Evolutionary conservation across 768 basidiomycete genomes (phyloP).

Genomic region (Amanita fuliginea): DNA sequence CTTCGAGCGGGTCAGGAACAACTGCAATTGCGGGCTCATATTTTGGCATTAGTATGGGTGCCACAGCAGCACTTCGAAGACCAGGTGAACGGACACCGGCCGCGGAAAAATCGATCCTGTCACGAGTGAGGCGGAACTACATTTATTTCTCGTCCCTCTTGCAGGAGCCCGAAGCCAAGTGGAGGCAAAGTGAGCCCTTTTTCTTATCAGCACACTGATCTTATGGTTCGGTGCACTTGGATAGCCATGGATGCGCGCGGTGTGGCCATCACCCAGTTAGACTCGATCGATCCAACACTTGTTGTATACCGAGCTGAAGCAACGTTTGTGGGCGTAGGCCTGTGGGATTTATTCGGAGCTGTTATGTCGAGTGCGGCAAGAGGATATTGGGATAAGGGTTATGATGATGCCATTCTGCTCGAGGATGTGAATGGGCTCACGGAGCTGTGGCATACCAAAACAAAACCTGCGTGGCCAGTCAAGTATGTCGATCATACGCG

Average conservation of each 20-base stretch:
- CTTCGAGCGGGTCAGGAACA: slow-evolving; percentile 11
- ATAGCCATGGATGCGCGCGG: slow-evolving; percentile 72
- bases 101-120: slow-evolving; percentile 75
- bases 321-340: slow-evolving; percentile 88
- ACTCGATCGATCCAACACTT: slow-evolving; percentile 94
- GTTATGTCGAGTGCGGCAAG: slow-evolving; percentile 81
- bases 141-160: slow-evolving; percentile 96
- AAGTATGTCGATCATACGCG: slow-evolving; percentile 46
- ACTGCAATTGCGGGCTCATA: not conserved
- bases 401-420: slow-evolving; percentile 76
- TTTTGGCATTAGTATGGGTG: not conserved
- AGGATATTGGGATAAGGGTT: slow-evolving; percentile 79
- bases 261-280: slow-evolving; percentile 89
- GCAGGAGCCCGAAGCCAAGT: slow-evolving; percentile 97
- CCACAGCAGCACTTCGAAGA: slow-evolving; percentile 15
- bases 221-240: slow-evolving; percentile 3
- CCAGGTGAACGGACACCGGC: slow-evolving; percentile 39
- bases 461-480: slow-evolving; percentile 88
- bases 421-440: slow-evolving; percentile 88
- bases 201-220: not conserved
- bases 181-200: slow-evolving; percentile 65
- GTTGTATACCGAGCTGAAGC: slow-evolving; percentile 96
- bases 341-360: slow-evolving; percentile 91
- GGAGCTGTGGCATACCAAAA: slow-evolving; percentile 89
- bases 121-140: slow-evolving; percentile 84